Evolutionary conservation across 805 yeast species (phyloP), one percentile per base, ranked within the genome.

Genomic region (Ogataea corticis): DNA sequence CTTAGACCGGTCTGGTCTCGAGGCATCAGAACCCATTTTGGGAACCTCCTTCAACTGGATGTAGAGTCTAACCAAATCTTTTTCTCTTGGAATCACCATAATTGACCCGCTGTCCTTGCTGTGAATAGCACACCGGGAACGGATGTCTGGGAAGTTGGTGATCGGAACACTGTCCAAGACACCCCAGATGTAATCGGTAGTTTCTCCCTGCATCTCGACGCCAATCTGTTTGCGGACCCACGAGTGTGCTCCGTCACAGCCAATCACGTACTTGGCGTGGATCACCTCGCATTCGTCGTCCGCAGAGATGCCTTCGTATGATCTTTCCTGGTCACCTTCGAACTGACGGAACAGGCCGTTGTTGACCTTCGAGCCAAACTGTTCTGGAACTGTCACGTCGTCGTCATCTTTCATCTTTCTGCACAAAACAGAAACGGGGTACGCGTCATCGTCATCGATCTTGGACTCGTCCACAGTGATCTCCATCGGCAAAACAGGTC

Each of bases 391-490:
- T 10, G 41, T 32, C 6, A 47, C n/a, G 25, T 33, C 41, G 13
- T 44, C 50, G n/a, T 53, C 46, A 4, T 50, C 57, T 9, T 38
- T 39, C 31, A 57, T 37, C 28, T 50, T 38, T 37, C 49, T 50
- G 31, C 57, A 52, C 5, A 57, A 17, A 1, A 57, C 56, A 18
- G 48, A 38, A 12, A 78, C 72, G 1, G 82, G 79, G 51, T 52
- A 70, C 17, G 68, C 69, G 3, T 61, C 52, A 9, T 58, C 33
- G 45, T 77, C 81, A 11, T 67, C 61, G 11, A 69, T 71, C 12
- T 55, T 50, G 3, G 58, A 19, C 29, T 57, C 60, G 33, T 58
- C 56, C 5, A 55, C 39, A 10, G 46, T 34, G 13, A 58, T 48
- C 3, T 38, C 42, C 25, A 56, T 5, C 21, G 58, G 58, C 11